A percentile compares a stretch with the other conserved stretches of the same genome.
phyloP scores from a whole-genome alignment of 2,329 filamentous ascomycete species.

The Tolypocladium guangdongense region DNA sequence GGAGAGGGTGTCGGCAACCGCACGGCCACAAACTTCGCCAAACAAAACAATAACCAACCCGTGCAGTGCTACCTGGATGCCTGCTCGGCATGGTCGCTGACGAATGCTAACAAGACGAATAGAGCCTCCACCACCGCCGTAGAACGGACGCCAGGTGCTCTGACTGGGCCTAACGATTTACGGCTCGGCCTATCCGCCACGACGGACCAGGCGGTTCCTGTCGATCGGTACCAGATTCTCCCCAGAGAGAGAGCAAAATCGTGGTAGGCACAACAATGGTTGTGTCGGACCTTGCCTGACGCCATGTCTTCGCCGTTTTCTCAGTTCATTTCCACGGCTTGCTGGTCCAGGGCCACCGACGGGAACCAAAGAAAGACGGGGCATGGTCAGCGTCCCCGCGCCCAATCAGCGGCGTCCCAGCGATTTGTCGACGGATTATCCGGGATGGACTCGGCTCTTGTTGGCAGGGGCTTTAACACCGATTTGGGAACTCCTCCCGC shows the following conservation, averaged over 20 bases:
- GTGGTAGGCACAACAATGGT: background rate
- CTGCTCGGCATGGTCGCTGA: background rate
- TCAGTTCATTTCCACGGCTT: background rate
- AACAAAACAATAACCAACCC: background rate
- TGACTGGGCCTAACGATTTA: background rate
- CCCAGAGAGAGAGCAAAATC: background rate
- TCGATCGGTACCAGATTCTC: background rate
- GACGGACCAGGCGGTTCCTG: background rate
- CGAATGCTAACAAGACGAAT: background rate
- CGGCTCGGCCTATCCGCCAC: background rate
- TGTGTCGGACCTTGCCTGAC: background rate
- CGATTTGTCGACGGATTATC: constrained; percentile 13
- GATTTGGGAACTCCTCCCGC: background rate
- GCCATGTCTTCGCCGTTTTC: background rate
- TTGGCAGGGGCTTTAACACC: constrained; percentile 1
- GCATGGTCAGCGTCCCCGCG: background rate
- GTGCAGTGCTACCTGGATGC: background rate
- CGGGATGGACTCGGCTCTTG: constrained; percentile 15
- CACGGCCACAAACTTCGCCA: background rate
- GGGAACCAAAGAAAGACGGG: background rate
- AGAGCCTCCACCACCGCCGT: background rate
- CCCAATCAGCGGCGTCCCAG: constrained; percentile 19
- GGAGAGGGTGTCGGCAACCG: background rate
- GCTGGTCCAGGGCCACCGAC: background rate
- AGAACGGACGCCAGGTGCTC: background rate